Percentiles rank a stretch among this genome's conserved stretches.
phyloP scores from a whole-genome alignment of 768 basidiomycete genomes.

The Phlebiopsis flavidoalba region DNA sequence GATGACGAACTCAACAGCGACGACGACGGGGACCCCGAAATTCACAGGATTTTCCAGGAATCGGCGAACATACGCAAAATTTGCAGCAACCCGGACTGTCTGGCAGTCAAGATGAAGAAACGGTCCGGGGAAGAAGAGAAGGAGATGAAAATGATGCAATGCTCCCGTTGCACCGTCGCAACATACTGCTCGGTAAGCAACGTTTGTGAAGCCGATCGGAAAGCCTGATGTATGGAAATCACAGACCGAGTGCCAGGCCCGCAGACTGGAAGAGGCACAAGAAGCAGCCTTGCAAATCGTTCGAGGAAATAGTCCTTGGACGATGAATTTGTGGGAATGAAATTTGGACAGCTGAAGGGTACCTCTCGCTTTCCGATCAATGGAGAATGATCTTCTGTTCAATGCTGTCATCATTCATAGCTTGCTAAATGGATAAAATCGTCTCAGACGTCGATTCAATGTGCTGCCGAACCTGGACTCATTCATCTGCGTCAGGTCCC shows the following conservation, averaged over 20 bases:
- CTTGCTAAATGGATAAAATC: no score
- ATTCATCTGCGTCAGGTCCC: no score
- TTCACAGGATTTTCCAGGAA: slow-evolving; percentile 4
- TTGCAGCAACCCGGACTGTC: slow-evolving; percentile 10
- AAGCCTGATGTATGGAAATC: not conserved
- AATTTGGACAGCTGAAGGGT: slow-evolving; percentile 5
- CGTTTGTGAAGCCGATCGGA: not conserved
- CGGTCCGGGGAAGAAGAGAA: not conserved
- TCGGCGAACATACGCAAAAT: not conserved
- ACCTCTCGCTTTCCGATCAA: not conserved
- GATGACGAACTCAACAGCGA: not conserved
- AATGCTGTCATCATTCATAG: no score
- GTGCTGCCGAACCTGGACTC: no score
- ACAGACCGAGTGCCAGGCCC: slow-evolving; percentile 10
- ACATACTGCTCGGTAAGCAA: slow-evolving; percentile 14
- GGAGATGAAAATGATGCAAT: slow-evolving; percentile 5
- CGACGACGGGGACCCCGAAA: slow-evolving; percentile 5
- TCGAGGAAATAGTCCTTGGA: slow-evolving; percentile 11
- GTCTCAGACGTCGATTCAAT: no score
- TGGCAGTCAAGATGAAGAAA: slow-evolving; percentile 1
- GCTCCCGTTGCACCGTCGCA: slow-evolving; percentile 6
- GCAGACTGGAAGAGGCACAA: slow-evolving; percentile 15
- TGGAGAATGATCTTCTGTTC: not conserved
- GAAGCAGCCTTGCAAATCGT: slow-evolving; percentile 10
- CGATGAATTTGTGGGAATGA: slow-evolving; percentile 13